Percentiles rank a stretch among this genome's conserved stretches.
Conservation (phyloP, 2,329 filamentous ascomycete species). For the Sphaceloma murrayae region DNA sequence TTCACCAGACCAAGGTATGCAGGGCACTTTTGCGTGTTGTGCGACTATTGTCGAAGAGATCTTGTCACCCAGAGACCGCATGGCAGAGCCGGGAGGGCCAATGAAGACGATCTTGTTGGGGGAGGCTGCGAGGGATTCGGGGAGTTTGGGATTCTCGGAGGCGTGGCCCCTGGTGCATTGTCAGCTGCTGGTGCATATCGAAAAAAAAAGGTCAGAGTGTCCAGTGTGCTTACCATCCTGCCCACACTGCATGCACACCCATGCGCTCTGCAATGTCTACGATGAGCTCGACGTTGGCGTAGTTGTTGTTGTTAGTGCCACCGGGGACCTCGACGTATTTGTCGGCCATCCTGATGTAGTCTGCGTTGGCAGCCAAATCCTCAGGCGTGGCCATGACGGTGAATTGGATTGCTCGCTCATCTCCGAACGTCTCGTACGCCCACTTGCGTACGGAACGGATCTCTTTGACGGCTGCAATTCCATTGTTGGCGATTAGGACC, state of each 20-base stretch:
- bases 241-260: conserved; percentile 97
- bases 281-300: conserved; percentile 98
- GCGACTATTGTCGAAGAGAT: conserved; percentile 99
- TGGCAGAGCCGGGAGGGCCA: conserved; percentile 91
- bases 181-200: no score
- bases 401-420: conserved; percentile 96
- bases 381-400: conserved; percentile 99
- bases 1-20: conserved; percentile 98
- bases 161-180: conserved; percentile 72
- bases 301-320: conserved; percentile 99
- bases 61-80: conserved; percentile 98
- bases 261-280: conserved; percentile 98
- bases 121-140: conserved; percentile 89
- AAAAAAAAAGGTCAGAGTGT: no score
- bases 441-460: conserved; percentile 99
- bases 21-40: conserved; percentile 90
- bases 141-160: conserved; percentile 95
- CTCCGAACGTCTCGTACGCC: conserved; percentile 98
- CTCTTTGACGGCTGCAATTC: conserved; percentile 98
- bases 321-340: conserved; percentile 98
- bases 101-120: conserved; percentile 99
- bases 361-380: conserved; percentile 92
- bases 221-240: conserved; percentile 66
- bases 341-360: conserved; percentile 99
- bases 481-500: conserved; percentile 99